Evolutionary conservation across 805 yeast species (phyloP).

Genomic region (Candida anglica): DNA sequence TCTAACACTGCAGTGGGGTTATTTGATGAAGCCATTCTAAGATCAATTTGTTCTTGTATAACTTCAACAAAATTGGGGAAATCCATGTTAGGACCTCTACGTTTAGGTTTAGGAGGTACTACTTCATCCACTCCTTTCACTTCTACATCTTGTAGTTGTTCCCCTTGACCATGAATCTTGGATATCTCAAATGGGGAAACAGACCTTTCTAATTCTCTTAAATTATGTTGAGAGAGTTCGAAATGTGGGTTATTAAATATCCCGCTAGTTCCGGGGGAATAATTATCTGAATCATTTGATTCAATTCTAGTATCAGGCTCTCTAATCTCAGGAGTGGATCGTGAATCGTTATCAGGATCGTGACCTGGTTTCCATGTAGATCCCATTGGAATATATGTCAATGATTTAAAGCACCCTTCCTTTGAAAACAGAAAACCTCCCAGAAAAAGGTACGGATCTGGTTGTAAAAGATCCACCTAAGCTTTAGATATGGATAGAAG

Average conservation of each 20-base stretch:
- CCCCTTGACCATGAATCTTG: conserved; percentile 2
- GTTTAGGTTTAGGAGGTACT: too few relatives aligned
- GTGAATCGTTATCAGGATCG: too few relatives aligned
- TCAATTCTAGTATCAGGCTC: too few relatives aligned
- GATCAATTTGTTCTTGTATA: conserved; percentile 47
- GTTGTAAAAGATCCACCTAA: too few relatives aligned
- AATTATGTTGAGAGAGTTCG: conserved; percentile 12
- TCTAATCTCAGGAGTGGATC: too few relatives aligned
- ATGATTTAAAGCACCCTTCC: too few relatives aligned
- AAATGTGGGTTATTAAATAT: conserved; percentile 14
- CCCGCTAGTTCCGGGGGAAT: conserved; percentile 5
- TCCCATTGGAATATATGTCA: too few relatives aligned
- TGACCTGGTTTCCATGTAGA: too few relatives aligned
- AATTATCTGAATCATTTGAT: background rate
- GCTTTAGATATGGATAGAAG: too few relatives aligned
- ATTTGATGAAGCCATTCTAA: conserved; percentile 59
- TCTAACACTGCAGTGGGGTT: conserved; percentile 82
- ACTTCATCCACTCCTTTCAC: background rate
- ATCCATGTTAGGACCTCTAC: conserved; percentile 5
- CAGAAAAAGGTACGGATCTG: too few relatives aligned
- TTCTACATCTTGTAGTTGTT: background rate
- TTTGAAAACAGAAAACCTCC: too few relatives aligned
- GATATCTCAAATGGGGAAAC: conserved; percentile 31
- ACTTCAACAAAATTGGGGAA: conserved; percentile 12
- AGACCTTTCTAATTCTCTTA: conserved; percentile 22